A percentile compares a stretch with the other conserved stretches of the same genome.
Conservation (phyloP, 1,284 basidiomycete species). For the Exobasidium cylindrosporum region DNA sequence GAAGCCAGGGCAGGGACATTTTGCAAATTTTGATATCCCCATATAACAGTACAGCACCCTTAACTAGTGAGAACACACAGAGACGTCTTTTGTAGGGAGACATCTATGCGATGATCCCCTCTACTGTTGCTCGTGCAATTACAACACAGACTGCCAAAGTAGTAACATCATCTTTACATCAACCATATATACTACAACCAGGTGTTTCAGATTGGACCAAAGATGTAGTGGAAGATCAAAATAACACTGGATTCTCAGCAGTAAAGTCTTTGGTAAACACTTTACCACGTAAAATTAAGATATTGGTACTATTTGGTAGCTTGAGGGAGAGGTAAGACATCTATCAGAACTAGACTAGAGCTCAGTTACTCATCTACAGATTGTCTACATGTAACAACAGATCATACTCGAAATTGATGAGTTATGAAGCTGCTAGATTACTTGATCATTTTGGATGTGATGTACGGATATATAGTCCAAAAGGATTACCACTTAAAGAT, state of each 20-base stretch:
- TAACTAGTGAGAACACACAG: too few relatives aligned
- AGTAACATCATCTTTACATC: not conserved
- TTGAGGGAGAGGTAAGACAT: constrained; percentile 1
- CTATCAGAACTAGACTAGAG: too few relatives aligned
- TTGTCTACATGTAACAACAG: too few relatives aligned
- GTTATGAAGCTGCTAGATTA: constrained; percentile 55
- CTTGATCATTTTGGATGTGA: constrained; percentile 52
- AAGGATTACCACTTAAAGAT: constrained; percentile 55
- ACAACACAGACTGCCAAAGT: too few relatives aligned
- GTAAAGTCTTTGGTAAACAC: not conserved
- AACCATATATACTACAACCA: not conserved
- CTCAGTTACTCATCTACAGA: too few relatives aligned
- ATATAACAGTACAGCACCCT: too few relatives aligned
- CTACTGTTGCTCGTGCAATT: too few relatives aligned
- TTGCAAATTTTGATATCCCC: too few relatives aligned
- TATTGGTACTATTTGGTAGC: not conserved
- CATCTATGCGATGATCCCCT: too few relatives aligned
- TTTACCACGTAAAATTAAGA: not conserved
- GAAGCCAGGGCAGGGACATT: too few relatives aligned
- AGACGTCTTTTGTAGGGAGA: too few relatives aligned
- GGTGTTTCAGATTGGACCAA: not conserved
- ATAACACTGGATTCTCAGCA: not conserved
- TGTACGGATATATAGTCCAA: constrained; percentile 54
- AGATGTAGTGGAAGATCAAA: not conserved
- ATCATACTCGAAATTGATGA: constrained; percentile 55